phyloP scores from a whole-genome alignment of 1,139 yeast species.

The Neolecta irregularis region DNA sequence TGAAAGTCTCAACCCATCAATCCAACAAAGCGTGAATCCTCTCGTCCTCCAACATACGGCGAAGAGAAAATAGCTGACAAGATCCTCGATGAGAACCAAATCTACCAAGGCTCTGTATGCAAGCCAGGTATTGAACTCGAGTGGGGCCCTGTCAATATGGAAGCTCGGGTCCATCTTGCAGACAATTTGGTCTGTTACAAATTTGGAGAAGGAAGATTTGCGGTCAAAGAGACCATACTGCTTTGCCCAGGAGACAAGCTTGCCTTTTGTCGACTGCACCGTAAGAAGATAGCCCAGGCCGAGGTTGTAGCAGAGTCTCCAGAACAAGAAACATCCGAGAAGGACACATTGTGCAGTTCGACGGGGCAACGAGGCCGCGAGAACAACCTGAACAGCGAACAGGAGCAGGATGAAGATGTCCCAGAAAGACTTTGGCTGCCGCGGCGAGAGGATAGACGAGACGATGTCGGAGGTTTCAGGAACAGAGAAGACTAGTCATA shows the following conservation, averaged over 20 bases:
- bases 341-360: slow-evolving; percentile 32
- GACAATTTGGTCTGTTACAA: slow-evolving; percentile 36
- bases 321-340: slow-evolving; percentile 45
- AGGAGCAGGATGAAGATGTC: slow-evolving; percentile 45
- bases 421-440: slow-evolving; percentile 49
- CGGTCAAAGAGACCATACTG: slow-evolving; percentile 34
- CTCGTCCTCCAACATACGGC: slow-evolving; percentile 54
- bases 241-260: slow-evolving; percentile 42
- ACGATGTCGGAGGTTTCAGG: slow-evolving; percentile 84
- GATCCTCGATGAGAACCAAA: slow-evolving; percentile 73
- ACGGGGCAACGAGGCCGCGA: slow-evolving; percentile 29
- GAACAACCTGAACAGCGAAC: slow-evolving; percentile 36
- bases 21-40: too few species aligned
- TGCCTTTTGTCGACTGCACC: slow-evolving; percentile 47
- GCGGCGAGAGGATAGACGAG: slow-evolving; percentile 64
- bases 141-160: slow-evolving; percentile 39
- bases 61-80: slow-evolving; percentile 56
- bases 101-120: slow-evolving; percentile 69
- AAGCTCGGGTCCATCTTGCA: slow-evolving; percentile 47
- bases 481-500: slow-evolving; percentile 34
- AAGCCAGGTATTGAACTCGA: slow-evolving; percentile 74
- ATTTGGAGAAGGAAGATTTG: slow-evolving; percentile 21
- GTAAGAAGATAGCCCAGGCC: slow-evolving; percentile 64
- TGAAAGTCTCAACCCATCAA: too few species aligned
- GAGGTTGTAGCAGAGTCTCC: slow-evolving; percentile 64